Conservation (phyloP, 2,329 filamentous ascomycete species). For the Amphichorda felina region DNA sequence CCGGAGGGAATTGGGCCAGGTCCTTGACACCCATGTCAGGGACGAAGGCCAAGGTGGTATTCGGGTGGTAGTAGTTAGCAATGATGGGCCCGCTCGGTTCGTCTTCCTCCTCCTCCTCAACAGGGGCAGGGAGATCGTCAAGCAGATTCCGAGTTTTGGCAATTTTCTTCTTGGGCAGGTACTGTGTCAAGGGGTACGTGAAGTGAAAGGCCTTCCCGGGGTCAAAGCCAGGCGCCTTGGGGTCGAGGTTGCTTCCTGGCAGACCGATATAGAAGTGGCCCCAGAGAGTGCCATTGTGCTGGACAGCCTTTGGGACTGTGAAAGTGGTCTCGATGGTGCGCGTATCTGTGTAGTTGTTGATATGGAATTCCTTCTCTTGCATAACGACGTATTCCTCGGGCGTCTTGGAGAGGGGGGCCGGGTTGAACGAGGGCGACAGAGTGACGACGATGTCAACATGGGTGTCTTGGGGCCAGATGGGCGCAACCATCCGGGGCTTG, state of each 20-base stretch:
- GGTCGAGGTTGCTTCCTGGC: conserved; percentile 65
- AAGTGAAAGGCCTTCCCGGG: conserved; percentile 71
- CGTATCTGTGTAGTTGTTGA: conserved; percentile 70
- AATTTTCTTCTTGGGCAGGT: conserved; percentile 82
- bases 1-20: conserved; percentile 57
- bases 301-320: conserved; percentile 63
- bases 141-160: conserved; percentile 81
- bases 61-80: conserved; percentile 86
- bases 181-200: conserved; percentile 73
- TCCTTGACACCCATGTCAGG: conserved; percentile 64
- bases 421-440: conserved; percentile 62
- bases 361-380: conserved; percentile 66
- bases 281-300: conserved; percentile 88
- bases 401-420: conserved; percentile 54
- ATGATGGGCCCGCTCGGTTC: conserved; percentile 56
- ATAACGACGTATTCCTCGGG: conserved; percentile 61
- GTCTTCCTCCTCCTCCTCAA: conserved; percentile 33
- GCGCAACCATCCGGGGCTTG: conserved; percentile 61
- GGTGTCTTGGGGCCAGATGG: conserved; percentile 77
- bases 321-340: conserved; percentile 69
- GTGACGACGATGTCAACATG: conserved; percentile 76
- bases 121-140: conserved; percentile 28
- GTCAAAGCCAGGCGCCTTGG: conserved; percentile 60
- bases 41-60: conserved; percentile 80
- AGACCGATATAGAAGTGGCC: conserved; percentile 87